These are phyloP conservation scores for Cerrena zonata DNA, from an alignment of 1,284 basidiomycete species.

Conservation along the genomic window DNA sequence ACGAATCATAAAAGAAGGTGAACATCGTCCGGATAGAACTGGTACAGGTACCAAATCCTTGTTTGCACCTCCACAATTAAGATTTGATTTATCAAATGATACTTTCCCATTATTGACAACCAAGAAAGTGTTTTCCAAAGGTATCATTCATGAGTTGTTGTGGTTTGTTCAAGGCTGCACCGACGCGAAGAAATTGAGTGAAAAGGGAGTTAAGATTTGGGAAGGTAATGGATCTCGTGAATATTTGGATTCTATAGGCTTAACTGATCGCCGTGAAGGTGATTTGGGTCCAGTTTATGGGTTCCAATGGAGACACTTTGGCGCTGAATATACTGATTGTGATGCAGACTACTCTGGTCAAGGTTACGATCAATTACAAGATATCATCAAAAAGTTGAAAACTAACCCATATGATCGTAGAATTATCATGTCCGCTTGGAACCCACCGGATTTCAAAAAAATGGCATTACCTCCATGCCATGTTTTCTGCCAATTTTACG, in stretches of 20 bases:
- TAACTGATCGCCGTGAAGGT: constrained; percentile 83
- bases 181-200: constrained; percentile 71
- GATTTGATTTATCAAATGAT: constrained; percentile 74
- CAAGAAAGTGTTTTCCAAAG: constrained; percentile 88
- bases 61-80: constrained; percentile 85
- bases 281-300: constrained; percentile 97
- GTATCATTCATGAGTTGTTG: constrained; percentile 89
- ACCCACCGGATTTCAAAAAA: constrained; percentile 78
- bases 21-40: constrained; percentile 86
- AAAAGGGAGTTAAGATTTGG: constrained; percentile 94
- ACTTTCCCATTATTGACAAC: constrained; percentile 89
- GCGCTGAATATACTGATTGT: constrained; percentile 81
- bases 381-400: constrained; percentile 89
- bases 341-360: constrained; percentile 80
- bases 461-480: constrained; percentile 99
- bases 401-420: constrained; percentile 89
- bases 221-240: constrained; percentile 90
- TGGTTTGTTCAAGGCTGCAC: constrained; percentile 92
- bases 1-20: no score
- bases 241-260: constrained; percentile 81
- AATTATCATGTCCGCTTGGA: constrained; percentile 97
- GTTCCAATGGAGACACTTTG: constrained; percentile 98
- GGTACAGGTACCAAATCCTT: constrained; percentile 87
- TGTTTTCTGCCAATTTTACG: constrained; percentile 98
- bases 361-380: constrained; percentile 88